Evolutionary conservation across 148 eudicot genomes (phyloP).

Genomic region (Bassia scoparia): DNA sequence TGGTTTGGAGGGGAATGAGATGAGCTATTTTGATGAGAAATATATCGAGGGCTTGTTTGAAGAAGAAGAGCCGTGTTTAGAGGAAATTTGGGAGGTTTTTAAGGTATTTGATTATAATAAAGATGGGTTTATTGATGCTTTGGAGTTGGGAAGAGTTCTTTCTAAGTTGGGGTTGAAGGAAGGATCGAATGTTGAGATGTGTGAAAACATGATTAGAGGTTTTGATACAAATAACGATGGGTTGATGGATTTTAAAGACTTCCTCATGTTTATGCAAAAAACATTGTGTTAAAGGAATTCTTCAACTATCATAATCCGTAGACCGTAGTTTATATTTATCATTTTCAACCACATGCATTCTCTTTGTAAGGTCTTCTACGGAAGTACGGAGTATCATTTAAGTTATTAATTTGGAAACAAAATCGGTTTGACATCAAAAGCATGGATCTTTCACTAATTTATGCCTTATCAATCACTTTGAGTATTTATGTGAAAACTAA

Average conservation of each 20-base stretch:
- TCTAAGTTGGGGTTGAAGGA: conserved; percentile 35
- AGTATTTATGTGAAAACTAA: too few species aligned
- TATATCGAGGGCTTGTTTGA: conserved; percentile 35
- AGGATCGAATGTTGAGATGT: conserved; percentile 28
- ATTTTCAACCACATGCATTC: too few species aligned
- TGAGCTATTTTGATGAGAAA: neutral
- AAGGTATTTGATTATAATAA: conserved; percentile 46
- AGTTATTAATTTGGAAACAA: too few species aligned
- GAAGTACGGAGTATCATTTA: too few species aligned
- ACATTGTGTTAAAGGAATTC: conserved; percentile 15
- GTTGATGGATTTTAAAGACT: conserved; percentile 41
- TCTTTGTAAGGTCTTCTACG: too few species aligned
- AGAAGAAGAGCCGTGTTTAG: conserved; percentile 38
- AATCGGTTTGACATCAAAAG: too few species aligned
- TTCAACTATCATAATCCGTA: too few species aligned
- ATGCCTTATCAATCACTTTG: too few species aligned
- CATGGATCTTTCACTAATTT: too few species aligned
- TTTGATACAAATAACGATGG: conserved; percentile 50
- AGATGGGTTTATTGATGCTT: conserved; percentile 54
- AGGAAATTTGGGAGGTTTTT: conserved; percentile 47
- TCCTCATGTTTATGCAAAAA: conserved; percentile 38
- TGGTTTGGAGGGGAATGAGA: conserved; percentile 18
- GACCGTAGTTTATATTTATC: too few species aligned
- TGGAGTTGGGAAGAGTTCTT: conserved; percentile 44
- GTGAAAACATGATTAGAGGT: conserved; percentile 43